Conservation (phyloP, 1,139 yeast genomes). For the Hyphopichia wangnamkhiaoensis region DNA sequence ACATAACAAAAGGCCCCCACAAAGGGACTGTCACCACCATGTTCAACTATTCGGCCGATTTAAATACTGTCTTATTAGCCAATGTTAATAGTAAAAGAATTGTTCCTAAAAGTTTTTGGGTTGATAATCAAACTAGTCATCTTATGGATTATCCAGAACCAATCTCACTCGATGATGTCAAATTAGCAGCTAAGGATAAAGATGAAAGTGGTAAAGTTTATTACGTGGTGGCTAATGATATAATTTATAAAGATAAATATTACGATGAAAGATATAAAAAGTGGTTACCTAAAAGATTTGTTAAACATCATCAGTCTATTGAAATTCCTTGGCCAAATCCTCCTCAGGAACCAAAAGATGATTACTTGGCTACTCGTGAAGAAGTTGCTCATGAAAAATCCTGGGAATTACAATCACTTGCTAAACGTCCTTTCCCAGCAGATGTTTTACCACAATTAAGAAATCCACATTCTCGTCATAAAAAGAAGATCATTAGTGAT, state of each 20-base stretch:
- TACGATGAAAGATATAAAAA: slow-evolving; percentile 75
- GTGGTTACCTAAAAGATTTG: slow-evolving; percentile 77
- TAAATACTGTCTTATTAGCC: slow-evolving; percentile 35
- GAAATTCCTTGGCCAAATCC: slow-evolving; percentile 94
- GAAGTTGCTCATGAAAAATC: slow-evolving; percentile 71
- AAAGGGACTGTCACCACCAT: slow-evolving; percentile 71
- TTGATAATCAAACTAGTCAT: slow-evolving; percentile 70
- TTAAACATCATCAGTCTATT: slow-evolving; percentile 64
- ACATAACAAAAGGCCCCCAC: slow-evolving; percentile 64
- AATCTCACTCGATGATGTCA: slow-evolving; percentile 43
- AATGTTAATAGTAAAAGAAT: slow-evolving; percentile 38
- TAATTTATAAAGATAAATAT: slow-evolving; percentile 64
- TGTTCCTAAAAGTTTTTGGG: slow-evolving; percentile 71
- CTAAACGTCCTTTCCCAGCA: slow-evolving; percentile 67
- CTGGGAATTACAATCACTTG: slow-evolving; percentile 68
- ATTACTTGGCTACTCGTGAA: slow-evolving; percentile 57
- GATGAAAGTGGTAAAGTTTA: slow-evolving; percentile 60
- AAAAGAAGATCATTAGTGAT: slow-evolving; percentile 56
- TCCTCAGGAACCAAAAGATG: slow-evolving; percentile 57
- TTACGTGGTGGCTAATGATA: slow-evolving; percentile 73
- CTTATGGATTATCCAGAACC: slow-evolving; percentile 66
- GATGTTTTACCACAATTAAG: slow-evolving; percentile 70
- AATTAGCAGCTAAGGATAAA: slow-evolving; percentile 76
- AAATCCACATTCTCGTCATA: slow-evolving; percentile 65
- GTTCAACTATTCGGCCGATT: slow-evolving; percentile 29